These are phyloP conservation scores for Clonostachys byssicola DNA, from an alignment of 2,329 filamentous ascomycete species.

Conservation along the genomic window DNA sequence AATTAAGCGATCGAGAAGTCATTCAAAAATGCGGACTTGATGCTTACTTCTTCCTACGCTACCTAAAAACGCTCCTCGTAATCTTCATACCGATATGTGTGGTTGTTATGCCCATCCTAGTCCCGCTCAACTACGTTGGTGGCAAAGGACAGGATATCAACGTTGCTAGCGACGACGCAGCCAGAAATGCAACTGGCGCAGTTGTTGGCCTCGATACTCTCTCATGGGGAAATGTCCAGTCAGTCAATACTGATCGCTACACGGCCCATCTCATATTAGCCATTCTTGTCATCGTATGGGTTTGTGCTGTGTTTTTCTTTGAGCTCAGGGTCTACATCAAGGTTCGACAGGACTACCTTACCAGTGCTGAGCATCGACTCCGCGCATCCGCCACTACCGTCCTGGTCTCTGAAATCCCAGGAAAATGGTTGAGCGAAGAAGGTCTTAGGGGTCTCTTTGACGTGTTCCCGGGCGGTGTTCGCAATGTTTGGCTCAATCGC, in stretches of 20 bases:
- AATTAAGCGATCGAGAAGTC: slow-evolving; percentile 72
- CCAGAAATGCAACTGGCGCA: slow-evolving; percentile 11
- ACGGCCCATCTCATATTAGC: slow-evolving; percentile 84
- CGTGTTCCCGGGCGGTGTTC: slow-evolving; percentile 90
- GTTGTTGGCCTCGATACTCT: slow-evolving; percentile 71
- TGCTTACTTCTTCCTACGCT: slow-evolving; percentile 95
- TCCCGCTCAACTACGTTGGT: slow-evolving; percentile 78
- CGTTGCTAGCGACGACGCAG: slow-evolving; percentile 27
- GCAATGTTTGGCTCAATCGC: slow-evolving; percentile 95
- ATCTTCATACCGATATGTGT: slow-evolving; percentile 83
- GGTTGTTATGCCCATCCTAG: slow-evolving; percentile 76
- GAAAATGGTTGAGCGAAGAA: slow-evolving; percentile 83
- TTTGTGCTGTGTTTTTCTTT: slow-evolving; percentile 81
- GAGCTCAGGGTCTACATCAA: slow-evolving; percentile 88
- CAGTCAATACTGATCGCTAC: slow-evolving; percentile 62
- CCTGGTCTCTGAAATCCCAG: slow-evolving; percentile 83
- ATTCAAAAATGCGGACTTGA: slow-evolving; percentile 95
- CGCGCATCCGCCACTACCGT: slow-evolving; percentile 94
- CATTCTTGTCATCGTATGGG: slow-evolving; percentile 73
- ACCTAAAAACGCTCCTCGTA: slow-evolving; percentile 71
- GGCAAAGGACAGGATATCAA: slow-evolving; percentile 58
- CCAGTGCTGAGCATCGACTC: slow-evolving; percentile 89
- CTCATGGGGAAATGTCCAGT: slow-evolving; percentile 81
- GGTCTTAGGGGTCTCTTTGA: slow-evolving; percentile 84
- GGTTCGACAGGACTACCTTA: slow-evolving; percentile 89